Evolutionary conservation across 352 stramenopile species (phyloP).

Genomic region (Phytophthora crassamura): DNA sequence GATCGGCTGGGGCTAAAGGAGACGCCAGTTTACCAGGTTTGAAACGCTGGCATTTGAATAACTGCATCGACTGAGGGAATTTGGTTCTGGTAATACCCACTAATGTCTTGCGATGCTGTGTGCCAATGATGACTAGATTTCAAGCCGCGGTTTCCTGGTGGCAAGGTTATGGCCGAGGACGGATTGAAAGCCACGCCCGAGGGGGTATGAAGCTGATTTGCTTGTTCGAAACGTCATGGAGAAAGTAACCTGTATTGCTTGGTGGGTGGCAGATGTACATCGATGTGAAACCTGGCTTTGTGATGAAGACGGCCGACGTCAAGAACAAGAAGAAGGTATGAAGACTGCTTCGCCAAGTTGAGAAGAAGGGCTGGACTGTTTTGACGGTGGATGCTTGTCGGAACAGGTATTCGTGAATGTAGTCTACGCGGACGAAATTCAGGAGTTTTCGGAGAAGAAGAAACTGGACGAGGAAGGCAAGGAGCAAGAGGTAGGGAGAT

Average conservation of each 20-base stretch:
- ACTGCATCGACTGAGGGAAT: background rate
- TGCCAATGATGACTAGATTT: slow-evolving; percentile 43
- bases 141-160: slow-evolving; percentile 68
- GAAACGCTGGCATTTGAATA: background rate
- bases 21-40: slow-evolving; percentile 26
- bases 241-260: background rate
- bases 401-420: slow-evolving; percentile 85
- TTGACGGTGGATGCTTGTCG: background rate
- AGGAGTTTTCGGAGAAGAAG: slow-evolving; percentile 82
- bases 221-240: background rate
- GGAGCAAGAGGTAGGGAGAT: slow-evolving; percentile 64
- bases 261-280: slow-evolving; percentile 60
- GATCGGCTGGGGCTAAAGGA: slow-evolving; percentile 16
- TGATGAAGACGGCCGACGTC: slow-evolving; percentile 77
- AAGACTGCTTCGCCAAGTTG: slow-evolving; percentile 24
- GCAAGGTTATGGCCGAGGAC: slow-evolving; percentile 73
- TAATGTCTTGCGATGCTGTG: background rate
- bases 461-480: slow-evolving; percentile 77
- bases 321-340: slow-evolving; percentile 71
- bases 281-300: slow-evolving; percentile 77
- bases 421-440: slow-evolving; percentile 70
- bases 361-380: slow-evolving; percentile 35
- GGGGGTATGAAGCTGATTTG: slow-evolving; percentile 45
- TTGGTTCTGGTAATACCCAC: background rate
- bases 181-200: slow-evolving; percentile 64